These are phyloP conservation scores for Litsea cubeba DNA, from an alignment of 164 flowering plant genomes.

Conservation along the genomic window DNA sequence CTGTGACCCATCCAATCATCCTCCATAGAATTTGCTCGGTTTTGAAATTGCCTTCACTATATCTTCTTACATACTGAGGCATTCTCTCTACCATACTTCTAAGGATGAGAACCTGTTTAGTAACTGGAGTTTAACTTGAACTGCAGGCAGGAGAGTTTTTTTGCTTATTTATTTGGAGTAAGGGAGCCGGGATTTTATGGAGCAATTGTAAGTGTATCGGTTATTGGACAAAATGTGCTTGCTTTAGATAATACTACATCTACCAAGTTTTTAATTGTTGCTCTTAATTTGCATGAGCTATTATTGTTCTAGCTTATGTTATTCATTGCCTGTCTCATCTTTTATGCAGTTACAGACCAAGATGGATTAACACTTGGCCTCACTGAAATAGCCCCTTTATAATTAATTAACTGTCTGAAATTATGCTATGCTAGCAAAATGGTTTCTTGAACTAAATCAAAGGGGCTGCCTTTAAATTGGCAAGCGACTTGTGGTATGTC, in stretches of 20 bases:
- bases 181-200: conserved; percentile 87
- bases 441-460: no score
- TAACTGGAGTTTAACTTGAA: conserved; percentile 10
- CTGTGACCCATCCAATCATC: neutral
- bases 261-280: neutral
- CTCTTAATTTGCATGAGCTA: neutral
- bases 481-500: no score
- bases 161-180: conserved; percentile 93
- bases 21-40: neutral
- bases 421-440: no score
- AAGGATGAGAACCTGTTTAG: conserved; percentile 1
- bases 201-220: conserved; percentile 63
- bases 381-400: no score
- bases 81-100: neutral
- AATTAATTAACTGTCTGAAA: no score
- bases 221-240: neutral
- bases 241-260: neutral
- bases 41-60: neutral
- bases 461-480: no score
- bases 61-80: neutral
- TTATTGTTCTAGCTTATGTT: neutral
- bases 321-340: neutral
- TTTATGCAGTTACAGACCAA: neutral
- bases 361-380: no score
- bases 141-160: conserved; percentile 88